Base-by-base conservation (phyloP, 371 early-diverging fungal genomes). In the Apophysomyces ossiformis region DNA sequence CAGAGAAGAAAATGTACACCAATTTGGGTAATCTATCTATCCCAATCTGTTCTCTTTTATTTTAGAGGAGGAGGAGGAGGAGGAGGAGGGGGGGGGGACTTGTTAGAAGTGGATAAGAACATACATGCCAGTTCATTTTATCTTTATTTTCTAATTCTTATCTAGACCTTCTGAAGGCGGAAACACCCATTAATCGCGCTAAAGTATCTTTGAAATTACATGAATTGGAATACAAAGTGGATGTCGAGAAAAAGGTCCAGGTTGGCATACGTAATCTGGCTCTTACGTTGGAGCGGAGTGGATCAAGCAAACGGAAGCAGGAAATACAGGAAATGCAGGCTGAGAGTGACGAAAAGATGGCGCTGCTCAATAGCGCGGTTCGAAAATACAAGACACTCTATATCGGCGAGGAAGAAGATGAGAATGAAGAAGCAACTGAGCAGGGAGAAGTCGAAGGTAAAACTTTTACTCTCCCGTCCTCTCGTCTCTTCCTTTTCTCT, bases 241-340 rank as follows among this genome's bases (percentile, higher is more conserved):
- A 95, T 67, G 90, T 96, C 3, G 98, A 98, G 82, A 90, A 86
- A 69, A 94, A 94, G 73, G 88, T 96, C 15, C 82, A 90, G 67
- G 89, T 91, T 46, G 96, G 95, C 41, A 84, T 87, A 16, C 81
- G 83, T 58, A 85, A 84, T 12, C 74, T 88, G 77, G 85, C 85
- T 16, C 77, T 77, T 60, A 84, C 81, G 3, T 69, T 85, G 64
- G 87, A 86, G 26, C 61, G 69, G 38, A 70, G 71, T 65, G 13
- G 88, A 91, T 67, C 78, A 83, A 60, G 86, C 84, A 68, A 82
- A 86, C 65, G 67, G 85, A 16, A 69, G 72, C 21, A 26, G 32
- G 92, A 92, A 58, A 83, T 92, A 16, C 80, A 86, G 56, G 87
- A 85, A 1, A 90, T 92, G 70, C 72, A 90, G 57, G 64, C 73